Evolutionary conservation across 2,329 filamentous ascomycete genomes (phyloP), one percentile per base, ranked within the genome.

Genomic region (Elsinoe fawcettii): DNA sequence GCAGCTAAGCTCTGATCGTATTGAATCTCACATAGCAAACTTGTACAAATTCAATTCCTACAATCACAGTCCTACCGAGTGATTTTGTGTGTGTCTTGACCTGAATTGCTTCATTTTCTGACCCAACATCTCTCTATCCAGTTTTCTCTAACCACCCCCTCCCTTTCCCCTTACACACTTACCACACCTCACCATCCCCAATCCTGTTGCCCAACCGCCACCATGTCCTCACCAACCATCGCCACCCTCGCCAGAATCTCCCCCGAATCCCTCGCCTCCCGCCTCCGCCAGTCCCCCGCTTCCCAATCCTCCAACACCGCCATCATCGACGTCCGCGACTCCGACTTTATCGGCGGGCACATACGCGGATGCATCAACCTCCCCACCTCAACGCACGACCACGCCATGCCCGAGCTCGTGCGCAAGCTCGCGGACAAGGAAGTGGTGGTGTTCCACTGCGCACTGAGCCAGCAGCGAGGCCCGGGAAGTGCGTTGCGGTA

Each of bases 391-490:
- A 81, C 83, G 16, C 80, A 97, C 51, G 88, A 95, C 65, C 81
- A 82, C 68, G 83, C 80, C 63, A 82, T 93, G 71, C 87, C 91
- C 0, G 88, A 90, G 61, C 82, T 99, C n/a, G 78, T 95, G 11
- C 83, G 89, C 58, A 84, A 80, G 43, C 80, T 96, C 49, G 76
- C 83, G 62, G 83, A 86, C 67, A 90, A 90, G 71, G 82, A 93
- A 57, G 86, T 80, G 9, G 90, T 99, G 12, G 82, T 99, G 1
- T 99, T 99, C 71, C 93, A 99, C 74, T 99, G 93, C 73, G 87
- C 88, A 16, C 76, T 97, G 57, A 92, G 87, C 63, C 93, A 97
- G 75, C 87, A 96, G 74, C 80, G 93, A 0, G 93, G 93, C 0
- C 93, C 93, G 0, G 81, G 81, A 53, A 90, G 92, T 2, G 93